Evolutionary conservation across 2,329 filamentous ascomycete species (phyloP).

Genomic region (Byssoonygena ceratinophila): DNA sequence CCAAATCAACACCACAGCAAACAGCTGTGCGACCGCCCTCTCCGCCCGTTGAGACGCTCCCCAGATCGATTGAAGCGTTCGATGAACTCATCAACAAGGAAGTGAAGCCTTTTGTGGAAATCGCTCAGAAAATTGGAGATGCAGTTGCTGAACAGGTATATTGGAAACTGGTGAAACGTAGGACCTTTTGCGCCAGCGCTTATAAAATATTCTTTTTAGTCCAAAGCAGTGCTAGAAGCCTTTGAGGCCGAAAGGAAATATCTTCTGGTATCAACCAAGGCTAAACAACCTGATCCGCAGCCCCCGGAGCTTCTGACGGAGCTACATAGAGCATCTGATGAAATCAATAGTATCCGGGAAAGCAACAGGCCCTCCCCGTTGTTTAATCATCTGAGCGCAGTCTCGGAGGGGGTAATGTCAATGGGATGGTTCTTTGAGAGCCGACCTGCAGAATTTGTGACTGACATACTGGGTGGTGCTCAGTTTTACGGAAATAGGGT

Average conservation of each 20-base stretch:
- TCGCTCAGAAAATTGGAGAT: slow-evolving; percentile 68
- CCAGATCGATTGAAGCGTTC: slow-evolving; percentile 76
- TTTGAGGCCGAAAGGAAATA: slow-evolving; percentile 83
- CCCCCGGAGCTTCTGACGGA: slow-evolving; percentile 70
- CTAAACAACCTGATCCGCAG: slow-evolving; percentile 77
- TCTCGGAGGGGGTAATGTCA: slow-evolving; percentile 80
- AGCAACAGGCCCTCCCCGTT: slow-evolving; percentile 63
- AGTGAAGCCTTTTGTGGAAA: slow-evolving; percentile 64
- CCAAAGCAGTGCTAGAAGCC: slow-evolving; percentile 49
- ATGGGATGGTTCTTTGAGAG: slow-evolving; percentile 82
- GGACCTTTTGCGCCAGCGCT: background rate
- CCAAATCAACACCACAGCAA: slow-evolving; percentile 21
- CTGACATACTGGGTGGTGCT: slow-evolving; percentile 69
- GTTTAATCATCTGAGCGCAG: slow-evolving; percentile 73
- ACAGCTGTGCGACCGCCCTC: slow-evolving; percentile 26
- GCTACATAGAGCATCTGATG: slow-evolving; percentile 70
- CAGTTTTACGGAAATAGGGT: slow-evolving; percentile 95
- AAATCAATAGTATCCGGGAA: slow-evolving; percentile 71
- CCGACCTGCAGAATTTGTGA: slow-evolving; percentile 76
- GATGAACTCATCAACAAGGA: slow-evolving; percentile 65
- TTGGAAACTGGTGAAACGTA: background rate
- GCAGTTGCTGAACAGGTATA: slow-evolving; percentile 69
- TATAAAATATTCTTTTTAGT: slow-evolving; percentile 32
- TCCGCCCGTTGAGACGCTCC: slow-evolving; percentile 50
- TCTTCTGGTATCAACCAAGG: slow-evolving; percentile 75